Base-by-base conservation (phyloP, 2,329 filamentous ascomycete genomes). In the Knufia fluminis region DNA sequence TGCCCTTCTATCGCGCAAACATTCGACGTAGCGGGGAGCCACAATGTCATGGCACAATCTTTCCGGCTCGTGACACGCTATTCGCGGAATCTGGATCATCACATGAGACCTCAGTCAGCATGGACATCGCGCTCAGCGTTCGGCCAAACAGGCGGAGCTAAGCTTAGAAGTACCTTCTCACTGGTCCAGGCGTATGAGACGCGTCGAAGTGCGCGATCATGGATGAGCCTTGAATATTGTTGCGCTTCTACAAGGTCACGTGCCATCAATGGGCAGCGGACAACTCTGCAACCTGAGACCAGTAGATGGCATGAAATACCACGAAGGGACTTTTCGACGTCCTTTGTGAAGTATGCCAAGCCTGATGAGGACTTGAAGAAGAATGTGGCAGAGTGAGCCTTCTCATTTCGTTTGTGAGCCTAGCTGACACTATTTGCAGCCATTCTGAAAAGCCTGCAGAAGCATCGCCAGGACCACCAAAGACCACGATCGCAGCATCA, bases 11-110 rank as follows among this genome's bases (percentile, higher is more conserved):
- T 31, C 14, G 28, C 28, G 28, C 28, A 31, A 31, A 7, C 28
- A 31, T 7, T 7, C 28, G 14, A 14, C 28, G 28, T 31, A 31
- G 7, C n/a, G 33, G 6, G 7, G 6, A 16, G 16, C 17, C 45
- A 48, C 28, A 12, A 48, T 48, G 45, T 48, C 45, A 48, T 48
- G 45, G 45, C 45, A 48, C 45, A 48, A 26, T 19, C 45, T 39
- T 48, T 4, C 45, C 22, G 23, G 20, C 19, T 48, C 36, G 36
- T 48, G 23, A 48, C 35, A 17, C 14, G 45, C 4, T 38, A n/a
- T 35, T 23, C 45, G 45, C 23, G 20, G 24, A 3, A 26, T 26
- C 14, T 19, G 12, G 3, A 26, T 6, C 22, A 43, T 8, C 40
- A 9, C 10, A 14, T 26, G 8, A 23, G 22, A 26, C 42, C n/a